Evolutionary conservation across 805 yeast species (phyloP).

Genomic region (Cyberlindnera bimundalis): DNA sequence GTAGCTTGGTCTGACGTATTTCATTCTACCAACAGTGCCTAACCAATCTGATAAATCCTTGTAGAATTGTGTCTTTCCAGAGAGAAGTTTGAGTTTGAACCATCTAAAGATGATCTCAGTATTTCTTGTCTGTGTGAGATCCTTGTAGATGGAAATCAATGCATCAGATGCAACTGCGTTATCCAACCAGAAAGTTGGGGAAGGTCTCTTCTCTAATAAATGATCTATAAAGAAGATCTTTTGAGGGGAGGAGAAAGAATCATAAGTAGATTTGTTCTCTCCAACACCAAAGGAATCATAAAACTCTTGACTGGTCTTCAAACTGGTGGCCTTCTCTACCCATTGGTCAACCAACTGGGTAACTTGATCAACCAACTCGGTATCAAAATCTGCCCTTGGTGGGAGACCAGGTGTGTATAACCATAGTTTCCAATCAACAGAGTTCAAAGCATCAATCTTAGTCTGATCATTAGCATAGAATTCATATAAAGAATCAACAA

Average conservation of each 20-base stretch:
- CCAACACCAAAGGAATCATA: slow-evolving; percentile 17
- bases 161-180: slow-evolving; percentile 33
- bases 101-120: slow-evolving; percentile 82
- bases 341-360: slow-evolving; percentile 63
- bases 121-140: slow-evolving; percentile 50
- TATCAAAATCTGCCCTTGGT: slow-evolving; percentile 79
- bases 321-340: slow-evolving; percentile 31
- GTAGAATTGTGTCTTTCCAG: slow-evolving; percentile 44
- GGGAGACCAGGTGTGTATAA: slow-evolving; percentile 82
- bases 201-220: slow-evolving; percentile 46
- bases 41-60: slow-evolving; percentile 72
- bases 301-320: slow-evolving; percentile 17
- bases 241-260: slow-evolving; percentile 67
- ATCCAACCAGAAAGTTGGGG: slow-evolving; percentile 35
- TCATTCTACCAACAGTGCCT: slow-evolving; percentile 92
- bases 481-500: slow-evolving; percentile 70
- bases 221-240: slow-evolving; percentile 75
- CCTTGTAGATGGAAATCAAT: slow-evolving; percentile 36
- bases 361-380: slow-evolving; percentile 72
- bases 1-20: slow-evolving; percentile 87
- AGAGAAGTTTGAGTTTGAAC: slow-evolving; percentile 62
- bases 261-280: slow-evolving; percentile 32
- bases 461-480: slow-evolving; percentile 43
- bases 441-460: slow-evolving; percentile 51
- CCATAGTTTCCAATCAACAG: slow-evolving; percentile 86